Base-by-base conservation (phyloP, 495 filamentous ascomycete species). In the Penicillium desertorum region DNA sequence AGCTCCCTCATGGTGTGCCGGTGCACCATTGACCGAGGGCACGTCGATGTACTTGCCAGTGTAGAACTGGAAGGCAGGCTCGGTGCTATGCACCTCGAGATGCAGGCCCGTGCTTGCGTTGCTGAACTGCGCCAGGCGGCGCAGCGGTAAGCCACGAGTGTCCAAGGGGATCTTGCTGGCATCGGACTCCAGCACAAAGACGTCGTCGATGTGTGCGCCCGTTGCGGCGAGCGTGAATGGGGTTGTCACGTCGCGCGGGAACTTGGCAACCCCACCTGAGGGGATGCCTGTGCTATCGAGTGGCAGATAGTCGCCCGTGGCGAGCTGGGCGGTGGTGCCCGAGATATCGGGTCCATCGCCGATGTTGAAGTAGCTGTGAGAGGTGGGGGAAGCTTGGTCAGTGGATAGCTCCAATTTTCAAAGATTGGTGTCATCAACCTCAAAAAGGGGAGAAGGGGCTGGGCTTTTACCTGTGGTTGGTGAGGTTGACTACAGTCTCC, bases 61-160 rank as follows among this genome's bases (percentile, higher is more conserved):
- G 75, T 97, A 97, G 75, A 95, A 95, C 71, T 96, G 92, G 81
- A 96, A 97, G 0, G 92, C 91, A 1, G 94, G 94, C 73, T 97
- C 92, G 0, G 92, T 97, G 74, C 88, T 92, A 62, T 83, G 74
- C 9, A 95, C 86, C 62, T 96, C 89, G 20, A 97, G 83, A 64
- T 95, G 85, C 58, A 96, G 76, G 45, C 83, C 83, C 19, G 86
- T 84, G 5, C 74, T 76, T 6, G 88, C 83, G 64, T 95, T 88
- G 68, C 79, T 81, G 56, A 92, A 87, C 19, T 76, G 76, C 36
- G 86, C 87, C 4, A 89, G 81, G 6, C 76, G 82, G 25, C 79
- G 76, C 12, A 96, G 74, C 0, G 88, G 83, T 57, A 72, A 68
- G 6, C 59, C 50, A 47, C 92, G 88, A 0, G 92, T 96, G 66